Evolutionary conservation across 2,329 filamentous ascomycete species (phyloP).

Genomic region (Fusarium bactridioides): DNA sequence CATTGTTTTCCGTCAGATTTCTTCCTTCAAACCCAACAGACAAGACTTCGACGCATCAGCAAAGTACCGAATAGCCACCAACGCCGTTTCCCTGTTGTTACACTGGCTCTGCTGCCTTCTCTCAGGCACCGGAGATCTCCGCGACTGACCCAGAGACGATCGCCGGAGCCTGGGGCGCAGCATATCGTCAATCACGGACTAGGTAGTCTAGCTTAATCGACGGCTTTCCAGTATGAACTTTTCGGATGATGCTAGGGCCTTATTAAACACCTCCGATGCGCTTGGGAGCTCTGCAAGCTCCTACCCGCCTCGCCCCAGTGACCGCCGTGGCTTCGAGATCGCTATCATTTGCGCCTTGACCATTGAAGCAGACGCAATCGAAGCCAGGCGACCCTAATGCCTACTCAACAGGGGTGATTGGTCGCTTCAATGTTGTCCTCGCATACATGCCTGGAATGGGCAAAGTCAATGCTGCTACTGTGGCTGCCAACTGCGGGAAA

Average conservation of each 20-base stretch:
- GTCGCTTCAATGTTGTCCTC: background rate
- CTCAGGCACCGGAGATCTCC: accelerated
- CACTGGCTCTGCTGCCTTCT: too few species aligned
- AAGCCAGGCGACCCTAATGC: background rate
- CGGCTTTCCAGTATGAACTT: accelerated
- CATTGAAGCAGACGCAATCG: background rate
- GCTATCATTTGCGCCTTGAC: background rate
- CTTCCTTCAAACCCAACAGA: accelerated
- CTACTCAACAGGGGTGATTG: background rate
- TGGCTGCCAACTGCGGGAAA: background rate
- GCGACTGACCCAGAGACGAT: accelerated
- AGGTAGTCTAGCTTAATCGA: accelerated
- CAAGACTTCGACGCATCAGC: accelerated
- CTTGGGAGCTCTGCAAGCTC: accelerated
- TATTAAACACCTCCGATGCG: too few species aligned
- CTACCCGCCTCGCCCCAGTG: background rate
- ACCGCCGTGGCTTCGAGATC: background rate
- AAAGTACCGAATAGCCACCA: accelerated
- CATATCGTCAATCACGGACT: accelerated
- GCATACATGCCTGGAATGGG: background rate
- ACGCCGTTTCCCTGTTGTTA: accelerated
- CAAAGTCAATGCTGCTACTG: background rate
- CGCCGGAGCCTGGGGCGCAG: background rate
- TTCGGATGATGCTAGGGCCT: too few species aligned
- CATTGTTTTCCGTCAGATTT: too few species aligned